Evolutionary conservation across 306 rosid species (phyloP), one percentile per base, ranked within the genome.

Genomic region (Cicer chorassanicum): DNA sequence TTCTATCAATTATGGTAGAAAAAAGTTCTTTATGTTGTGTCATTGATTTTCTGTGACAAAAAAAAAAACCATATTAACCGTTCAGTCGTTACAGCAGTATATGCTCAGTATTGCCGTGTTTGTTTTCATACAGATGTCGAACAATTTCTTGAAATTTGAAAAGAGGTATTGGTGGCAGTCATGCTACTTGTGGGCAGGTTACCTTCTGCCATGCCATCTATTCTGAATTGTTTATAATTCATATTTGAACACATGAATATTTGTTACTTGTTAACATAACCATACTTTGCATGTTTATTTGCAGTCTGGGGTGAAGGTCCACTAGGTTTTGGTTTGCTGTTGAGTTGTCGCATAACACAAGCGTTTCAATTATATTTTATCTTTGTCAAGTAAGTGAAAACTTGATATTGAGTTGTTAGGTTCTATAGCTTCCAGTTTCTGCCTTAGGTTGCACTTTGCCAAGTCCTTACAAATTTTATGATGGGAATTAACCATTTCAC

Each of bases 251-350:
- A 74, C 29, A 39, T 42, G 43, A 83, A 50, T 42, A 21, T 40
- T 46, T 74, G 54, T 53, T 29, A 38, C 40, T 53, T 77, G 56
- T 60, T 66, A 56, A 57, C 71, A 45, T 50, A 80, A 64, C 67
- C 21, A 5, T 64, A 13, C 45, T 65, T 75, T 75, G 85, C 41
- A 38, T 74, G 66, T 70, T 80, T 84, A 78, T 70, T 85, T 86
- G 63, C 92, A 95, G 98, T 86, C 77, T 95, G 99, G 99, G 73
- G 81, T 81, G 97, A 92, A 86, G 99, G 96, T 63, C 97, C 96
- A 13, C 80, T 95, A 15, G 99, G 98, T 43, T 90, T 90, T 72
- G 99, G 99, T 80, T 89, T 95, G 87, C 83, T 95, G 75, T 81
- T 95, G 76, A 87, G 93, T 77, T 87, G 93, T 59, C 96, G 99